Evolutionary conservation across 1,284 basidiomycete species (phyloP).

Genomic region (Cystobasidium slooffiae): DNA sequence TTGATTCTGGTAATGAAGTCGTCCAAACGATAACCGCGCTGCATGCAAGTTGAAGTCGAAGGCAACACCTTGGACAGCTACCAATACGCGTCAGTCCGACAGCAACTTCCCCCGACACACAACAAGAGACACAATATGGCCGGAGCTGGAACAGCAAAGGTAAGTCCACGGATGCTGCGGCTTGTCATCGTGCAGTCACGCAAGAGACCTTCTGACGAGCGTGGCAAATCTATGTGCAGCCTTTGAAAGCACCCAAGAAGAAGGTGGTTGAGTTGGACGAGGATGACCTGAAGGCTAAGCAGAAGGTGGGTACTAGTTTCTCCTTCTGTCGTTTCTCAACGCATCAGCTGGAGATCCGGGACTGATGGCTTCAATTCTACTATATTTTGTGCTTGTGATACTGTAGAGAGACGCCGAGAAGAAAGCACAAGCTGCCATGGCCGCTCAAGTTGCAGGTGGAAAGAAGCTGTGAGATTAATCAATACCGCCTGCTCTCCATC

Average conservation of each 20-base stretch:
- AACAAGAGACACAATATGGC: neutral
- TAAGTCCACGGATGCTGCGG: too few species aligned
- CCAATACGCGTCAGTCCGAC: neutral
- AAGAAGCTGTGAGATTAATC: conserved; percentile 18
- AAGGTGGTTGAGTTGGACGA: conserved; percentile 33
- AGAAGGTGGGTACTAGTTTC: conserved; percentile 13
- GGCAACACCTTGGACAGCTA: neutral
- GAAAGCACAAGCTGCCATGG: conserved; percentile 36
- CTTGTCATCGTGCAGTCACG: too few species aligned
- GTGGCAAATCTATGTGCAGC: conserved; percentile 24
- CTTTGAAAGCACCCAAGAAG: conserved; percentile 38
- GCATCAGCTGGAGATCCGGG: neutral
- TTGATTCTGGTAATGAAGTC: neutral
- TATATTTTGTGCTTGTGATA: neutral
- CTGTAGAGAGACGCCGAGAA: conserved; percentile 23
- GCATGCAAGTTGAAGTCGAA: too few species aligned
- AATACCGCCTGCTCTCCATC: neutral
- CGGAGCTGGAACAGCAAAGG: too few species aligned
- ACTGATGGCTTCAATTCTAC: neutral
- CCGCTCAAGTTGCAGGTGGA: conserved; percentile 26
- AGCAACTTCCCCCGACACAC: neutral
- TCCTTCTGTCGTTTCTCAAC: neutral
- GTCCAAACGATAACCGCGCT: too few species aligned
- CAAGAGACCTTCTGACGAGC: neutral
- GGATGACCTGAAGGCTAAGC: conserved; percentile 32